A percentile compares a stretch with the other conserved stretches of the same genome.
phyloP scores from a whole-genome alignment of 1,284 basidiomycete genomes.

The Ustilago hordei region DNA sequence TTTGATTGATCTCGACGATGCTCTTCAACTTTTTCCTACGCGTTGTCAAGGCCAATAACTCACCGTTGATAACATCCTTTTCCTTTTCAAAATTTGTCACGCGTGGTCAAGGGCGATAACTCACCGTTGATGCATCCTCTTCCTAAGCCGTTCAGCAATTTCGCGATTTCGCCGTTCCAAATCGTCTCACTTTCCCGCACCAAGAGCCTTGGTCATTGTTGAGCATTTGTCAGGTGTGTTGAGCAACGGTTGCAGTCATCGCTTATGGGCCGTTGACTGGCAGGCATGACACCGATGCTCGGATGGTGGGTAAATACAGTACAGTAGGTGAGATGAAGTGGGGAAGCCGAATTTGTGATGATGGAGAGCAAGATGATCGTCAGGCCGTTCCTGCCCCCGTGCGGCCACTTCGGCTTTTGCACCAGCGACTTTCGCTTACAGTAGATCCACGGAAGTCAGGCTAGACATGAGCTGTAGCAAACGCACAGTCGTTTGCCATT shows the following conservation, averaged over 20 bases:
- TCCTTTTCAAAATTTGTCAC: too few relatives aligned
- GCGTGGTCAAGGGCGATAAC: too few relatives aligned
- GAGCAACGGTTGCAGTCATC: neutral
- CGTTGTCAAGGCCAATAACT: too few relatives aligned
- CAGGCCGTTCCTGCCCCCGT: neutral
- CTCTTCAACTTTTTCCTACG: too few relatives aligned
- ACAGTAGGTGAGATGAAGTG: neutral
- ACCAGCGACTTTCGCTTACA: constrained; percentile 13
- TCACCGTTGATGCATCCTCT: neutral
- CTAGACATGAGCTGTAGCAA: neutral
- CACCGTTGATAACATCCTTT: too few relatives aligned
- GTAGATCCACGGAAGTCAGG: neutral
- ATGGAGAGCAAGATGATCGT: neutral
- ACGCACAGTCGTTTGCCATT: constrained; percentile 1
- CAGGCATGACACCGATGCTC: constrained; percentile 1
- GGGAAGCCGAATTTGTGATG: neutral
- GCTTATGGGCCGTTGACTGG: neutral
- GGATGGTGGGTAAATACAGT: neutral
- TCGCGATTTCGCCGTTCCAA: neutral
- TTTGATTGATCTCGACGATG: too few relatives aligned
- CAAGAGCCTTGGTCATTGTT: neutral
- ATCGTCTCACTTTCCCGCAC: neutral
- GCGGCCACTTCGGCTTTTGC: neutral
- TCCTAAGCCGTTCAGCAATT: neutral
- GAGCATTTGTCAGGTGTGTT: neutral